Conservation (phyloP, 1,284 basidiomycete genomes). For the Trametes polyzona region DNA sequence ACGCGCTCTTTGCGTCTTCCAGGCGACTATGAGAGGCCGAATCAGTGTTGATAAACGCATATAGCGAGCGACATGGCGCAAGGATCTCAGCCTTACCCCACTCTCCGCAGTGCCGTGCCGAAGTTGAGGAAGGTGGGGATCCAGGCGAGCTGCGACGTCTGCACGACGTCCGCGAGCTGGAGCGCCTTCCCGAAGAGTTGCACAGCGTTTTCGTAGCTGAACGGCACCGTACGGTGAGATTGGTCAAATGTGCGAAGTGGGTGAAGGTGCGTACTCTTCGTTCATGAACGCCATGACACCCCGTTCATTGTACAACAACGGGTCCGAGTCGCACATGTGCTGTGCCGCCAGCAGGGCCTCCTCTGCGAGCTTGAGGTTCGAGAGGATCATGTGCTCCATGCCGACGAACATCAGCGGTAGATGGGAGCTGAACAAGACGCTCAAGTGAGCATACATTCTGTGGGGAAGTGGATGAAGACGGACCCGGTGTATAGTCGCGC, state of each 20-base stretch:
- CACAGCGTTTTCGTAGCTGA: conserved; percentile 72
- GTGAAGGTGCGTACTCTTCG: conserved; percentile 63
- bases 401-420: conserved; percentile 95
- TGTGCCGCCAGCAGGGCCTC: conserved; percentile 87
- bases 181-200: conserved; percentile 75
- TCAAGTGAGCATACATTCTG: not conserved
- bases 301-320: conserved; percentile 89
- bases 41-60: not conserved
- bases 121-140: conserved; percentile 88
- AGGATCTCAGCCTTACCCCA: conserved; percentile 51
- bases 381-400: conserved; percentile 95
- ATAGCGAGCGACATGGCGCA: not conserved
- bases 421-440: conserved; percentile 69
- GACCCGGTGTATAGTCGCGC: conserved; percentile 93
- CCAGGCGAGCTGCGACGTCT: conserved; percentile 86
- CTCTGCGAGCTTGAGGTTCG: conserved; percentile 81
- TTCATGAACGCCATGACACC: conserved; percentile 92
- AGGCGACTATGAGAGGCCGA: conserved; percentile 63
- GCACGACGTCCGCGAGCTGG: conserved; percentile 76
- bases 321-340: conserved; percentile 83
- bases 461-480: conserved; percentile 28
- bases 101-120: conserved; percentile 83
- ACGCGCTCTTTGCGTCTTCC: conserved; percentile 71
- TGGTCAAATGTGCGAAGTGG: not conserved
- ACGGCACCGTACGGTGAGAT: not conserved